Evolutionary conservation across 495 filamentous ascomycete genomes (phyloP), one percentile per base, ranked within the genome.

Genomic region (Lophiotrema nucula): DNA sequence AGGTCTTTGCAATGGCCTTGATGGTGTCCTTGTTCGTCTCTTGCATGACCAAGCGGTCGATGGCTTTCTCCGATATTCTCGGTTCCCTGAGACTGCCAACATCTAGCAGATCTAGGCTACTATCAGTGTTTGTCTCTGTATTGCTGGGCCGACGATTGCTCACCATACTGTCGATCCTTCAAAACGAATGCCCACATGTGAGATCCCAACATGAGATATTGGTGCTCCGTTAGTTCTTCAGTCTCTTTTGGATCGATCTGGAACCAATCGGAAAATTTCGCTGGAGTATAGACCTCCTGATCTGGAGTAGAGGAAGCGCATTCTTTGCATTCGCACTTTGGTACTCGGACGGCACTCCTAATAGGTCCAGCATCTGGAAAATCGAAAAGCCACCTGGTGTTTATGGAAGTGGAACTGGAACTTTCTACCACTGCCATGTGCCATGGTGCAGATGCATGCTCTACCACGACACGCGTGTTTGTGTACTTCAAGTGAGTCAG

Each of bases 201-300:
- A 13, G 44, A 38, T 41, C 39, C 26, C 28, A 55, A 60, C 3
- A 65, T 55, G 27, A 65, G 58, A 25, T 60, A 60, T 37, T 65
- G 61, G 38, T 65, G 61, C 12, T 51, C 35, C 15, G 56, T 60
- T 11, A 60, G 26, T 35, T 60, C 49, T 25, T 48, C 47, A 8
- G 8, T 12, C 13, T 35, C 1, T 21, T 60, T 22, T 42, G 19
- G 5, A 37, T 55, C 24, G 25, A 65, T 60, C 10, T 42, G 23
- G 25, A 59, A 60, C 13, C 52, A 55, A n/a, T 39, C 61, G 44
- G 55, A 60, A n/a, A 21, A n/a, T 16, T n/a, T n/a, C 19, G 18
- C 21, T 1, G 37, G 26, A n/a, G 26, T 35, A 35, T 35, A 35
- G 31, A 35, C 15, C 15, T 35, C 42, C 25, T 33, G 24, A 11